Evolutionary conservation across 805 yeast species (phyloP).

Genomic region (Myxozyma neglecta): DNA sequence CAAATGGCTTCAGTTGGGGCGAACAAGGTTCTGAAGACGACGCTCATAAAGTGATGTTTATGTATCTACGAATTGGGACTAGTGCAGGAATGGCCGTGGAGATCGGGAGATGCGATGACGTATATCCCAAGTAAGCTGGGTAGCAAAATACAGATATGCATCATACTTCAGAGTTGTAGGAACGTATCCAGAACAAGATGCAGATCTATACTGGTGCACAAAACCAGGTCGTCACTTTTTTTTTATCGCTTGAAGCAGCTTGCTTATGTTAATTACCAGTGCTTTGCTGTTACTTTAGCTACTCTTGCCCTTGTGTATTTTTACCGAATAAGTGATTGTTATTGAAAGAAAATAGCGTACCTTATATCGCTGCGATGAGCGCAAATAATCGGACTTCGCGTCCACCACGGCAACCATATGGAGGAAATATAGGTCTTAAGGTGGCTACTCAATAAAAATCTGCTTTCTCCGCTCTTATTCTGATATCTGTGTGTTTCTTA

Average conservation of each 20-base stretch:
- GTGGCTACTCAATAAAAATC: not conserved
- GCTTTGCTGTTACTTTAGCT: not conserved
- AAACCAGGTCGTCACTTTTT: too few species aligned
- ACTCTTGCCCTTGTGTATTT: not conserved
- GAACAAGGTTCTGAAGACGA: not conserved
- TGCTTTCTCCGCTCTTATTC: not conserved
- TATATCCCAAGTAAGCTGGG: too few species aligned
- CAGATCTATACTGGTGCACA: constrained; percentile 6
- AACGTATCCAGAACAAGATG: not conserved
- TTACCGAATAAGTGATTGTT: not conserved
- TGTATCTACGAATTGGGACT: too few species aligned
- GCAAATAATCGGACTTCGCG: constrained; percentile 4
- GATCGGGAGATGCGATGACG: too few species aligned
- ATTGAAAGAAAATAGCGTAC: too few species aligned
- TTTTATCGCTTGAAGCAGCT: too few species aligned
- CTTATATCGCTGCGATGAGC: not conserved
- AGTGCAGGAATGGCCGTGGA: too few species aligned
- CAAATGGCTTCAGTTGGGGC: constrained; percentile 11
- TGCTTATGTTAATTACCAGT: too few species aligned
- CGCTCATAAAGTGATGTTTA: too few species aligned
- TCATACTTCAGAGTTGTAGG: too few species aligned
- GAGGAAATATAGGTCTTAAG: constrained; percentile 8
- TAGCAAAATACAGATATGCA: too few species aligned
- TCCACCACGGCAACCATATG: constrained; percentile 12
- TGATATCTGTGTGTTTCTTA: not conserved